Evolutionary conservation across 805 yeast genomes (phyloP).

Genomic region (Spathaspora arborariae): DNA sequence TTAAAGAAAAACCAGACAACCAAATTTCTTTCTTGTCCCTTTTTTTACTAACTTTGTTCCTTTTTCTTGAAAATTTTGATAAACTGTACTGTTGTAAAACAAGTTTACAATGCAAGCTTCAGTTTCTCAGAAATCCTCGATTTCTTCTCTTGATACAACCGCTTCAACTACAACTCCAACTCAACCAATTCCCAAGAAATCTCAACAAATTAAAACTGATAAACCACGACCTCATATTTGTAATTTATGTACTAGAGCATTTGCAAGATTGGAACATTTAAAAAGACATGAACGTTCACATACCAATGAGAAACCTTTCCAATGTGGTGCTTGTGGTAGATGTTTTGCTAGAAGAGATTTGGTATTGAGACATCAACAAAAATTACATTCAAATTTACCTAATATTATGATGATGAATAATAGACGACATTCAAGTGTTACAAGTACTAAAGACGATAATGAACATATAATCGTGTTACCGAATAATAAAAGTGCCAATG

Average conservation of each 20-base stretch:
- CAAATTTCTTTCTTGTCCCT: too few species aligned
- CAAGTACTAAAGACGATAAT: conserved; percentile 21
- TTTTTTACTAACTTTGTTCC: too few species aligned
- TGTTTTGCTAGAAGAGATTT: conserved; percentile 89
- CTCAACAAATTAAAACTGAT: conserved; percentile 80
- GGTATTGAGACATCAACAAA: conserved; percentile 91
- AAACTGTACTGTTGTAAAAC: not conserved
- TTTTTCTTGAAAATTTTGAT: not conserved
- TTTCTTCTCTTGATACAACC: conserved; percentile 1
- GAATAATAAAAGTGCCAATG: conserved; percentile 49
- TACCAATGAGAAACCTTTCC: conserved; percentile 94
- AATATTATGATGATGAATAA: conserved; percentile 16
- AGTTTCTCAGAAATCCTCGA: conserved; percentile 4
- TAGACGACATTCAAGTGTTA: conserved; percentile 23
- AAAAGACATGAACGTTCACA: conserved; percentile 93
- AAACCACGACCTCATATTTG: conserved; percentile 95
- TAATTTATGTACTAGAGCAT: conserved; percentile 86
- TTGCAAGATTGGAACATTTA: conserved; percentile 91
- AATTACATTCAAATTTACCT: conserved; percentile 65
- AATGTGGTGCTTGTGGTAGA: conserved; percentile 94
- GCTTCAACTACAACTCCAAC: conserved; percentile 9
- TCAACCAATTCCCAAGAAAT: conserved; percentile 82
- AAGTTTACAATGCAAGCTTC: conserved; percentile 6
- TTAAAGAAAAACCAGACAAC: not conserved
- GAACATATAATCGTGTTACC: conserved; percentile 50